Conservation (phyloP, 75 land plant genomes). For the Cryptomeria japonica region DNA sequence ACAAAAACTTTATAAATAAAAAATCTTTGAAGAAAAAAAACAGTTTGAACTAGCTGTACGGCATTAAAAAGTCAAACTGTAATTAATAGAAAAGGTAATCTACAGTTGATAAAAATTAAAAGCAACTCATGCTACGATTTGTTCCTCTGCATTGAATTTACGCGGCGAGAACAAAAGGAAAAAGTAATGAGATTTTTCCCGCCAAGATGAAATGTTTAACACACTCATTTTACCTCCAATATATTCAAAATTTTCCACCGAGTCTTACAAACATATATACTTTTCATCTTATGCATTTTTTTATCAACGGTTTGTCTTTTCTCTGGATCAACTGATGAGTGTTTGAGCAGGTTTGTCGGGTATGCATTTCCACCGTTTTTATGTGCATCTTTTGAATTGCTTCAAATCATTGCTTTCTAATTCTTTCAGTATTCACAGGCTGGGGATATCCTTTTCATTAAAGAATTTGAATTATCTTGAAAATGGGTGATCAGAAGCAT, state of each 20-base stretch:
- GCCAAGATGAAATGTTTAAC: not conserved
- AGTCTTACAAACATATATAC: not conserved
- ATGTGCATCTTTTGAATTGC: not conserved
- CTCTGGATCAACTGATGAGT: not conserved
- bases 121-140: too few species aligned
- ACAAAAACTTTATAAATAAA: too few species aligned
- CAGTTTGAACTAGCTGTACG: too few species aligned
- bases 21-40: too few species aligned
- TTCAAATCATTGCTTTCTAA: not conserved
- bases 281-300: not conserved
- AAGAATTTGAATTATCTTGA: not conserved
- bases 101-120: too few species aligned
- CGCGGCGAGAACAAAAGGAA: not conserved
- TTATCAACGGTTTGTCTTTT: not conserved
- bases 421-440: not conserved
- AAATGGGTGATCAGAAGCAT: not conserved
- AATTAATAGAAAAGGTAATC: too few species aligned
- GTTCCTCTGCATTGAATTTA: not conserved
- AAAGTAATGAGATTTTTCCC: not conserved
- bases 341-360: not conserved
- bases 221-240: not conserved
- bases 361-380: not conserved
- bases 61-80: too few species aligned
- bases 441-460: not conserved
- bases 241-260: not conserved